Base-by-base conservation (phyloP, 2,329 filamentous ascomycete species). In the Emericellopsis atlantica region DNA sequence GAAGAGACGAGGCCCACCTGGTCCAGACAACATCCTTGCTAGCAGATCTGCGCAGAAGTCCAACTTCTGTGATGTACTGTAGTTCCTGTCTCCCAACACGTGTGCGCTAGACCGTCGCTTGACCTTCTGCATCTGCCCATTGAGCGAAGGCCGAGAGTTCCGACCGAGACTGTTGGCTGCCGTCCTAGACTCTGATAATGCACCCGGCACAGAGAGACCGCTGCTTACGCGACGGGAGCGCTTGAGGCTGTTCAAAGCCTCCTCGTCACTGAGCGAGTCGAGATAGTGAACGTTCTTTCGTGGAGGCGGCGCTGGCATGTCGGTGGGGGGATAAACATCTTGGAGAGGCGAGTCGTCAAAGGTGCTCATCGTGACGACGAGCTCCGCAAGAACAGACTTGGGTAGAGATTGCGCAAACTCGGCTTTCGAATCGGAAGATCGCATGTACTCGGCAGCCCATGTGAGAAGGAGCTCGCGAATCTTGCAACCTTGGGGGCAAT, bases 371-470 rank as follows among this genome's bases (percentile, higher is more conserved):
- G 70, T 62, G 2, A 80, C 67, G 0, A 81, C 75, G 6, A 81
- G 64, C 54, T 79, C 76, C 45, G 72, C 76, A 6, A 80, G 59
- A 1, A 81, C 72, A 48, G 78, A 73, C 46, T 79, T 71, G 0
- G 76, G 76, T 4, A 81, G 63, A 0, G 73, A 74, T 48, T 71
- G 72, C 35, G 72, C 76, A 49, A 79, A 79, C 44, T 75, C 71
- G 8, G 69, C 63, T 15, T 73, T 65, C 2, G 66, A 64, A 18
- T 74, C 67, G 4, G 73, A 76, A 0, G 70, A 70, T 34, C 72
- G 61, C 60, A 79, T 76, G 48, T 79, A 79, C 54, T 80, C 76
- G 22, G 74, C 75, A 2, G 74, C 72, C 76, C 76, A 81, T 10
- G 64, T 68, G 4, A 79, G 59, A 12, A 81, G 65, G 32, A 80